Percentiles rank a stretch among this genome's conserved stretches.
Evolutionary conservation across 2,329 filamentous ascomycete species (phyloP).

Genomic region (Cordyceps cicadae): DNA sequence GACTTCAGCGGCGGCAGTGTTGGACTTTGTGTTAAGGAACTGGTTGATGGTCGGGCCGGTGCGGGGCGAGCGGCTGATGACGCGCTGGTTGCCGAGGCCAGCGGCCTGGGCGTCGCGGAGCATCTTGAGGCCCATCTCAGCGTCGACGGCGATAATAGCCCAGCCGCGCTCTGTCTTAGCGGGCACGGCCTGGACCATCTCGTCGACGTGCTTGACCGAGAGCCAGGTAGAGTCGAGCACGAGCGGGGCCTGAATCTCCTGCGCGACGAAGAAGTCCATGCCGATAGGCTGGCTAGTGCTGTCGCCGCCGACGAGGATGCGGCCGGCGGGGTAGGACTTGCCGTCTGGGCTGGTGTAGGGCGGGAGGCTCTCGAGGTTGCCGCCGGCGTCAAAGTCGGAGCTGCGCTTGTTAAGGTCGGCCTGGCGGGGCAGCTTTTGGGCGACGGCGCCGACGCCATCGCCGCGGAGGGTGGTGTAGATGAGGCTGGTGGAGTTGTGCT

Average conservation of each 20-base stretch:
- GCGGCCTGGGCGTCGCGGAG: not conserved
- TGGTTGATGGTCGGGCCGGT: not conserved
- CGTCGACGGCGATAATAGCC: constrained; percentile 16
- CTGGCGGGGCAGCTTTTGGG: not conserved
- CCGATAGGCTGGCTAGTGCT: not conserved
- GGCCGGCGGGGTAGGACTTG: not conserved
- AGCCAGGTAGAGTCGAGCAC: constrained; percentile 23
- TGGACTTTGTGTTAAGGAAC: not conserved
- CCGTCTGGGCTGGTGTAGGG: too few species aligned
- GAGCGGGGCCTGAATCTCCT: not conserved
- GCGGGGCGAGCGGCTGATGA: not conserved
- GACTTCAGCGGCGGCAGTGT: not conserved
- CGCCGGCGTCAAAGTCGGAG: not conserved
- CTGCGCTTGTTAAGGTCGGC: not conserved
- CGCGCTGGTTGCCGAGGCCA: constrained; percentile 14
- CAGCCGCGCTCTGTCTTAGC: constrained; percentile 19
- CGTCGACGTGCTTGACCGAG: constrained; percentile 21
- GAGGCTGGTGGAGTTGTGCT: not conserved
- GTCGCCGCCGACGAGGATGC: not conserved
- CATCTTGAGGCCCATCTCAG: constrained; percentile 16
- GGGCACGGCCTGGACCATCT: constrained; percentile 23
- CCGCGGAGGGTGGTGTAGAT: not conserved
- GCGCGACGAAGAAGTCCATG: not conserved
- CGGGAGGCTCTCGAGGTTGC: not conserved
- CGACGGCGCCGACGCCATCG: not conserved